Evolutionary conservation across 2,329 filamentous ascomycete species (phyloP), one percentile per base, ranked within the genome.

Genomic region (Verruconis gallopava): DNA sequence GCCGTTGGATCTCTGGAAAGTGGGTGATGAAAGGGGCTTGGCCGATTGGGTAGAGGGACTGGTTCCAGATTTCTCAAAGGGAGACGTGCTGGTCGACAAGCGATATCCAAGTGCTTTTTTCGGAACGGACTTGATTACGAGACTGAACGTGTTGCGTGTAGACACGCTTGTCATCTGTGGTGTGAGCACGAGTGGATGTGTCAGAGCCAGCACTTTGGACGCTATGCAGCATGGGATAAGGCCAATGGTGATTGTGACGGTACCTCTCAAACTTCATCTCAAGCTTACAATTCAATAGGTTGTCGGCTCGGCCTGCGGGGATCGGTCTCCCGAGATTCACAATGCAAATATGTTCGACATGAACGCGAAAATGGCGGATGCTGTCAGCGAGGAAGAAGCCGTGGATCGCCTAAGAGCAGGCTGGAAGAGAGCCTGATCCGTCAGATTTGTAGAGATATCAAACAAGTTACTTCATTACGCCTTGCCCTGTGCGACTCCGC

Each of bases 181-280:
- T 14, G 65, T 69, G 33, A 66, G 64, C 51, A 69, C 65, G 12
- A 63, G 59, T 44, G 66, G 66, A 1, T 68, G 66, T 48, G 64
- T 68, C 40, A 55, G 66, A 38, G 65, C 65, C 1, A 63, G 55
- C 12, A 61, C 63, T 2, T 47, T 68, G 39, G 66, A 69, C 45
- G 58, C 63, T 3, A 63, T 68, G 59, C 62, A 63, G 43, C 44
- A 58, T 43, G 65, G 64, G 1, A 66, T 62, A 37, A 54, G 64
- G 34, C 62, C 63, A 12, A 68, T 67, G 62, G 63, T 65, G 43
- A 46, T 60, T 49, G 40, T 28, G 36, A 50, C 14, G 30, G n/a
- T 28, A 13, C 3, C 4, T 13, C 4, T 17, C 14, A 34, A 15
- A 40, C 37, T 46, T 43, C 47, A n/a, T 9, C n/a, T 9, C 25